These are phyloP conservation scores for Emergomyces orientalis DNA, from an alignment of 2,329 filamentous ascomycete species.

Conservation along the genomic window DNA sequence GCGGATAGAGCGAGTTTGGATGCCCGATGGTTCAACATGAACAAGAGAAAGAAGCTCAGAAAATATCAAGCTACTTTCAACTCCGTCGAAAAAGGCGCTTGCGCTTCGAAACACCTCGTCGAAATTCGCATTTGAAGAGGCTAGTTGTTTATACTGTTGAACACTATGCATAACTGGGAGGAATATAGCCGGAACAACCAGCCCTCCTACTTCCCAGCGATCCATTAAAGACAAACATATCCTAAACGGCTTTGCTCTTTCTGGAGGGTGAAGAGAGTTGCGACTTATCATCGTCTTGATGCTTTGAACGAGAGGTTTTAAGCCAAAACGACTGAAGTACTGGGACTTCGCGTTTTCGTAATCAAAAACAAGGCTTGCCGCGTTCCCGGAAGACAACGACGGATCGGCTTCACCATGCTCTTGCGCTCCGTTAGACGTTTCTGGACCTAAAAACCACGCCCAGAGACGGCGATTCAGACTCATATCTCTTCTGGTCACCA, in stretches of 20 bases:
- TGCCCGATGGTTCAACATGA: slow-evolving; percentile 42
- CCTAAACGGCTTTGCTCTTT: slow-evolving; percentile 75
- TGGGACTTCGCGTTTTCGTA: slow-evolving; percentile 53
- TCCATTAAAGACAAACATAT: slow-evolving; percentile 96
- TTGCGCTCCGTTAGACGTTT: slow-evolving; percentile 36
- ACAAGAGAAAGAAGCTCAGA: slow-evolving; percentile 66
- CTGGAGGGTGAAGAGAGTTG: slow-evolving; percentile 46
- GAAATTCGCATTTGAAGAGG: slow-evolving; percentile 60
- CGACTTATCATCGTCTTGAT: slow-evolving; percentile 66
- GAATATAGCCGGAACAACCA: slow-evolving; percentile 82
- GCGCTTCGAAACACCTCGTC: slow-evolving; percentile 85
- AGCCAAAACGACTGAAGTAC: slow-evolving; percentile 75
- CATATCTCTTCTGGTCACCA: slow-evolving; percentile 89
- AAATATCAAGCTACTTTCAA: slow-evolving; percentile 90
- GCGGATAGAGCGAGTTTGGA: slow-evolving; percentile 41
- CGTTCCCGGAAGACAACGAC: slow-evolving; percentile 21
- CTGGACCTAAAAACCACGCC: slow-evolving; percentile 89
- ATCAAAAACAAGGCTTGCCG: slow-evolving; percentile 22
- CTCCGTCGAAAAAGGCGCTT: slow-evolving; percentile 92
- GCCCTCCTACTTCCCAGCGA: slow-evolving; percentile 88
- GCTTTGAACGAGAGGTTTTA: slow-evolving; percentile 63
- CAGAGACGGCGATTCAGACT: slow-evolving; percentile 90
- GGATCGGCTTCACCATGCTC: slow-evolving; percentile 26
- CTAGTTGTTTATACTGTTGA: slow-evolving; percentile 58
- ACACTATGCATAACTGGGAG: slow-evolving; percentile 75